phyloP scores from a whole-genome alignment of 192 early-diverging fungal species.

The Haplosporangium gracile region DNA sequence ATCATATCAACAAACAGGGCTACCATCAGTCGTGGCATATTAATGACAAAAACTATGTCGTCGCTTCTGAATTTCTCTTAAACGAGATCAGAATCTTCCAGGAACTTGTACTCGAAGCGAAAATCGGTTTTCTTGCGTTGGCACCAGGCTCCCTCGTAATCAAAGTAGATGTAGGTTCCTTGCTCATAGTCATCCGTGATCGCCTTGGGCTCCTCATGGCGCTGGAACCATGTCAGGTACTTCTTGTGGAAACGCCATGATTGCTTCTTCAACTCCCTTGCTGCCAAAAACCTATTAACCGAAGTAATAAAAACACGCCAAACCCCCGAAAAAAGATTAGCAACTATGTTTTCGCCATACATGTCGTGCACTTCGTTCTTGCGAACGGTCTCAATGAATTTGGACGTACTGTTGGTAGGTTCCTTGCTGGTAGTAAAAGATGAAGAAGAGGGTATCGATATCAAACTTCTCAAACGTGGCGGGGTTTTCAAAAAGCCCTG shows the following conservation, averaged over 20 bases:
- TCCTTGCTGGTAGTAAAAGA: conserved; percentile 98
- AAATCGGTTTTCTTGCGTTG: conserved; percentile 98
- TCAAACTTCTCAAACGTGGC: conserved; percentile 93
- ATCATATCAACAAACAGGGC: too few relatives aligned
- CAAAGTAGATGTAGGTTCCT: conserved; percentile 99
- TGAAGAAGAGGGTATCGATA: conserved; percentile 96
- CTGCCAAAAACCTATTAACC: conserved; percentile 82
- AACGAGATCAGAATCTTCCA: conserved; percentile 85
- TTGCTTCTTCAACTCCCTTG: conserved; percentile 95
- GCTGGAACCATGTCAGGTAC: conserved; percentile 98
- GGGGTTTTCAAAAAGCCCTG: conserved; percentile 87
- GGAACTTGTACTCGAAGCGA: conserved; percentile 90
- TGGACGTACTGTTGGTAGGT: conserved; percentile 95
- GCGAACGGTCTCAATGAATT: background rate
- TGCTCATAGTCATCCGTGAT: conserved; percentile 98
- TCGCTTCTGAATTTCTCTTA: conserved; percentile 32
- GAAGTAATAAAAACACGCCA: background rate
- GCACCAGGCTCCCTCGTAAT: conserved; percentile 97
- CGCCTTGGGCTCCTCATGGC: conserved; percentile 94
- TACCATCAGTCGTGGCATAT: too few relatives aligned
- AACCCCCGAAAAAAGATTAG: background rate
- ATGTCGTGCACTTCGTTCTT: background rate
- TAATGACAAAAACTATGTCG: too few relatives aligned
- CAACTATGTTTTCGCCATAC: background rate
- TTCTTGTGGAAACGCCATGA: conserved; percentile 99